Evolutionary conservation across 129 eudicot species (phyloP).

Genomic region (Artemisia argyi): DNA sequence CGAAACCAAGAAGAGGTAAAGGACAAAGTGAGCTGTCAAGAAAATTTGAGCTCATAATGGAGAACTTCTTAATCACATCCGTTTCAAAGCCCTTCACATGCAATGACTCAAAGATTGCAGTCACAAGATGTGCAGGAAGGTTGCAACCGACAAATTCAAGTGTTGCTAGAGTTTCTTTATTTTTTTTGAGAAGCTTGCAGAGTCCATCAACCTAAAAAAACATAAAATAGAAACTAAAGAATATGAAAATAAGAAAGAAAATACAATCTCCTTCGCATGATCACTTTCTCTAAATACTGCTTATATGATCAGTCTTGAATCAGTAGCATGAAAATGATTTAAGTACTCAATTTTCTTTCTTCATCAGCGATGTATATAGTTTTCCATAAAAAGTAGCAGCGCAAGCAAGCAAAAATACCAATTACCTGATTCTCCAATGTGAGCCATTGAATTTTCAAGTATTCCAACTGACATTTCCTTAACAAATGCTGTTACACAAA

Average conservation of each 20-base stretch:
- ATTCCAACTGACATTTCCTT: constrained; percentile 47
- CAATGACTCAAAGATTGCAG: constrained; percentile 63
- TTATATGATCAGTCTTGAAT: background rate
- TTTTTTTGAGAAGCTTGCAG: constrained; percentile 69
- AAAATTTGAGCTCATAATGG: constrained; percentile 70
- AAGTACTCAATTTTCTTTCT: background rate
- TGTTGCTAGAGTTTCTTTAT: constrained; percentile 46
- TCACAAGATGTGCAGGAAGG: constrained; percentile 55
- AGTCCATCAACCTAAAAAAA: constrained; percentile 72
- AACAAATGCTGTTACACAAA: constrained; percentile 60
- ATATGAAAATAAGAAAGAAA: no score
- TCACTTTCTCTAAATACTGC: constrained; percentile 21
- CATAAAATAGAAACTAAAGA: background rate
- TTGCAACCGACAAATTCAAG: constrained; percentile 69
- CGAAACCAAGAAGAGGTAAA: constrained; percentile 57
- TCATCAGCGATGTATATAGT: background rate
- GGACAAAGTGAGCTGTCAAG: constrained; percentile 41
- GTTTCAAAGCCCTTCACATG: constrained; percentile 37
- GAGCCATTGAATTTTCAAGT: constrained; percentile 63
- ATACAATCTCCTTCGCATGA: constrained; percentile 1
- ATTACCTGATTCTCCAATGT: constrained; percentile 69
- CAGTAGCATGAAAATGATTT: no score
- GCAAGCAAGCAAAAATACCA: constrained; percentile 2
- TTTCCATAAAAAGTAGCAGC: constrained; percentile 4
- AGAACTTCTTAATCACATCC: constrained; percentile 55